Conservation (phyloP, 768 basidiomycete genomes). For the Clathrus columnatus region DNA sequence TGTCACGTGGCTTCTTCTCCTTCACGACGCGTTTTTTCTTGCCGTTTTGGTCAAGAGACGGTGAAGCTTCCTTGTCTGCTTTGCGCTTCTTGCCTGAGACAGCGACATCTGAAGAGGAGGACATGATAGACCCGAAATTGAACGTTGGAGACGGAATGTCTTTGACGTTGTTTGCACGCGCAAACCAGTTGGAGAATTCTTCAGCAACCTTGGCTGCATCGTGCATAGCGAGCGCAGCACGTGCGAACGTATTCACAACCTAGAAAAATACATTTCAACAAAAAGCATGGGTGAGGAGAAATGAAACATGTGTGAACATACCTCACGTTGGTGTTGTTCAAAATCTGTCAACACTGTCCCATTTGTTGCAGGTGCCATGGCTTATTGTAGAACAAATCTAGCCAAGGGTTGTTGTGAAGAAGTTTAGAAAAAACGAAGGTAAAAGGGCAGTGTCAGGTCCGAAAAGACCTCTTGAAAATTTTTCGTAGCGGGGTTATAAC, state of each 20-base stretch:
- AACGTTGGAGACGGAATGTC: background rate
- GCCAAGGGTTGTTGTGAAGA: no score
- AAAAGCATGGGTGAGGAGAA: constrained; percentile 42
- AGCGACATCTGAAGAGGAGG: constrained; percentile 20
- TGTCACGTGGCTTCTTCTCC: constrained; percentile 70
- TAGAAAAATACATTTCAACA: constrained; percentile 22
- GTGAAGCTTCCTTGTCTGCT: constrained; percentile 8
- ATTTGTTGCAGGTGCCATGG: constrained; percentile 1
- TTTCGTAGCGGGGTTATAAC: background rate
- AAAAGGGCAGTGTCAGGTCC: no score
- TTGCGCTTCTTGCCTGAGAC: constrained; percentile 9
- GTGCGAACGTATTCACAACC: constrained; percentile 9
- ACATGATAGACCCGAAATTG: background rate
- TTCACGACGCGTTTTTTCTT: constrained; percentile 44
- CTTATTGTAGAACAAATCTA: background rate
- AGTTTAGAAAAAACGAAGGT: background rate
- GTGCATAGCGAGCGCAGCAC: constrained; percentile 55
- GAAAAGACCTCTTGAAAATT: no score
- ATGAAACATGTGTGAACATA: constrained; percentile 3
- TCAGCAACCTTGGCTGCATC: constrained; percentile 55
- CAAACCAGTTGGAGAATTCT: constrained; percentile 43
- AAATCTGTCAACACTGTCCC: background rate
- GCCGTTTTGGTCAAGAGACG: constrained; percentile 19
- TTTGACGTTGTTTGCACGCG: constrained; percentile 15
- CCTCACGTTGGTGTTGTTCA: constrained; percentile 8